Base-by-base conservation (phyloP, 225 moss, liverwort and hornwort genomes). In the Rhytidiadelphus loreus region DNA sequence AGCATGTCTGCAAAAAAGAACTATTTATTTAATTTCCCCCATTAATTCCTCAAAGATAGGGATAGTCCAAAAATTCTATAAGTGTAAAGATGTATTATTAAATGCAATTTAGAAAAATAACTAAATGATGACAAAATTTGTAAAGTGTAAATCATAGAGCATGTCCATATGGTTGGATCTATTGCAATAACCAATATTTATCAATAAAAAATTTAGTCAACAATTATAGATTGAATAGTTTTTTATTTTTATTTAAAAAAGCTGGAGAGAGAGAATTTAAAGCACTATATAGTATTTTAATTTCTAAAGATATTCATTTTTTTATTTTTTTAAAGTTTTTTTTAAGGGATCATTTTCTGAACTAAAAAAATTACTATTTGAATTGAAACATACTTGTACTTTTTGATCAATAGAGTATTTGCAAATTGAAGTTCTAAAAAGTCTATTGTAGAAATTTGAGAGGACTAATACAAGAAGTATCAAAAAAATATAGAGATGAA, bases 1-100 rank as follows among this genome's bases (percentile, higher is more conserved):
- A n/a, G 0, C 22, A 22, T n/a, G 4, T n/a, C 5, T 6, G 12
- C 21, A n/a, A n/a, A n/a, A 14, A 21, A 37, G n/a, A 65, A 1
- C 0, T 1, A 3, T 3, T 6, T 6, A 11, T 37, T 11, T 20
- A 11, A 37, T 11, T 35, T 20, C 0, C 37, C 16, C 7, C 16
- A 32, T 32, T 32, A 63, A 16, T 32, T 4, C 7, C 3, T n/a
- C 12, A n/a, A 37, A 1, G 37, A 66, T 3, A 11, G 0, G 1
- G 4, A 7, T 66, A n/a, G 37, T 66, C 11, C 12, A 11, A 37
- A 66, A 66, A 66, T 37, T 37, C 21, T 0, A n/a, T 21, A 21
- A n/a, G 4, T 66, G 7, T 68, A 4, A n/a, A n/a, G 68, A n/a
- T 68, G n/a, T n/a, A n/a, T 2, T n/a, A 7, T n/a, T n/a, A 4